A percentile compares a stretch with the other conserved stretches of the same genome.
Evolutionary conservation across 1,284 basidiomycete species (phyloP).

Genomic region (Ceratobasidium sp.): DNA sequence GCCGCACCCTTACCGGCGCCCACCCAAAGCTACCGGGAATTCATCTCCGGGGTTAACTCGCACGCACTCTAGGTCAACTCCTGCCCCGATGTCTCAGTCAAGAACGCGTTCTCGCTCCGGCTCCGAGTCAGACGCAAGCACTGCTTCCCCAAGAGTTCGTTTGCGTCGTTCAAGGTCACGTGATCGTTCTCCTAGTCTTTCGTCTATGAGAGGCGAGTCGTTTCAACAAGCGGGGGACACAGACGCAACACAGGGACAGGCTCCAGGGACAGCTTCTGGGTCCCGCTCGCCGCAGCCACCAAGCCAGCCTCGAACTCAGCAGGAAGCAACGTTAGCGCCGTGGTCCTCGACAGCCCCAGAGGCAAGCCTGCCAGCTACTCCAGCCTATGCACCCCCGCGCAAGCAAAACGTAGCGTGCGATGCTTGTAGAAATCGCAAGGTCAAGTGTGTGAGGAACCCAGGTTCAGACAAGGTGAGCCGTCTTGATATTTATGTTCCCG

Average conservation of each 20-base stretch:
- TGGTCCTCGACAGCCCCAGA: slow-evolving; percentile 1
- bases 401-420: slow-evolving; percentile 94
- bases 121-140: slow-evolving; percentile 31
- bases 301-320: not conserved
- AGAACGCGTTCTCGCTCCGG: slow-evolving; percentile 34
- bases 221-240: not conserved
- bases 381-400: slow-evolving; percentile 66
- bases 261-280: not conserved
- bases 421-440: slow-evolving; percentile 85
- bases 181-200: slow-evolving; percentile 20
- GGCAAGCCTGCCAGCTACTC: not conserved
- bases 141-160: slow-evolving; percentile 37
- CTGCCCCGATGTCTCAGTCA: slow-evolving; percentile 11
- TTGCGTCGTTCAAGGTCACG: slow-evolving; percentile 39
- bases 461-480: slow-evolving; percentile 77
- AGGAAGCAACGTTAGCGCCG: not conserved
- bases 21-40: slow-evolving; percentile 19
- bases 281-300: slow-evolving; percentile 9
- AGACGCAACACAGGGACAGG: slow-evolving; percentile 4
- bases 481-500: slow-evolving; percentile 21
- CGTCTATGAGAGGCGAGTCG: slow-evolving; percentile 9
- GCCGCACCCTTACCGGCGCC: slow-evolving; percentile 30
- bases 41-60: slow-evolving; percentile 34
- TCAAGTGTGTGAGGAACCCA: slow-evolving; percentile 80
- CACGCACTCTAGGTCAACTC: not conserved